Percentiles rank a stretch among this genome's conserved stretches.
These are phyloP conservation scores for Eragrostis tef DNA, from an alignment of 202 grass and related monocot genomes.

Conservation along the genomic window DNA sequence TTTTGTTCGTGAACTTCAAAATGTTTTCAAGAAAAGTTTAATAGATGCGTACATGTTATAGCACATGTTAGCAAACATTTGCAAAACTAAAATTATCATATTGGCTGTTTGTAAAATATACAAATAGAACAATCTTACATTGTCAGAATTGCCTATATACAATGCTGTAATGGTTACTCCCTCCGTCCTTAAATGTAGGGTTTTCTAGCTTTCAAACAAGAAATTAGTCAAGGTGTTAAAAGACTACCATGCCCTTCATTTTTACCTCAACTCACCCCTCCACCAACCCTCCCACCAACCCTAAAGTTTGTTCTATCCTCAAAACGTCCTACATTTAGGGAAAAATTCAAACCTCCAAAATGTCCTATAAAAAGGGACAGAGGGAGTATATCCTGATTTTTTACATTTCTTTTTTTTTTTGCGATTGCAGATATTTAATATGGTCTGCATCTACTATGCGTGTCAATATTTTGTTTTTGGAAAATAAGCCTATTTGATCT, in stretches of 20 bases:
- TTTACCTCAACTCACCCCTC: too few relatives aligned
- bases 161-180: not conserved
- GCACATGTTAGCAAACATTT: not conserved
- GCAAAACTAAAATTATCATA: not conserved
- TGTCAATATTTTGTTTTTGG: not conserved
- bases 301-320: too few relatives aligned
- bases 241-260: too few relatives aligned
- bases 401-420: too few relatives aligned
- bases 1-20: not conserved
- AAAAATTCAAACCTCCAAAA: too few relatives aligned
- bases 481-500: not conserved
- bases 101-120: not conserved
- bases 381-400: not conserved
- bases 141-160: slow-evolving; percentile 2
- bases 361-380: too few relatives aligned
- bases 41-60: not conserved
- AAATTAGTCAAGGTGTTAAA: too few relatives aligned
- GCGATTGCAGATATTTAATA: slow-evolving; percentile 11
- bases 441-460: not conserved
- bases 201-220: too few relatives aligned
- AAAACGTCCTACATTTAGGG: too few relatives aligned
- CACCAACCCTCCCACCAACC: too few relatives aligned
- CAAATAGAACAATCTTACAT: not conserved
- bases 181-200: too few relatives aligned
- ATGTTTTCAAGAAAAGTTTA: not conserved